Percentiles rank a stretch among this genome's conserved stretches.
Conservation (phyloP, 2,329 filamentous ascomycete species). For the Zymoseptoria pseudotritici region DNA sequence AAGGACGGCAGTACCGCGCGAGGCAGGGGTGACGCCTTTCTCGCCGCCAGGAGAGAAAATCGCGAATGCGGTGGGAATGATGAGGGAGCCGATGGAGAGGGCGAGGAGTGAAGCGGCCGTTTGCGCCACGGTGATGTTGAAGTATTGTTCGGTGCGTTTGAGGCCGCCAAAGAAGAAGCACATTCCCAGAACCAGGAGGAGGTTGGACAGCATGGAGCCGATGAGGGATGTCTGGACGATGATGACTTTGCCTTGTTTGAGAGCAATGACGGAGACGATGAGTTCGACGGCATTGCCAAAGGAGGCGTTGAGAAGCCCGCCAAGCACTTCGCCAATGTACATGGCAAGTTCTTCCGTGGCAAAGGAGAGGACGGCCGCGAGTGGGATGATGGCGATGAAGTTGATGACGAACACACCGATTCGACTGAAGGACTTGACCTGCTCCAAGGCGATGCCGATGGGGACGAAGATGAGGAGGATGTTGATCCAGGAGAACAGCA, state of each 20-base stretch:
- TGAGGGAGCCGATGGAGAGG: constrained; percentile 70
- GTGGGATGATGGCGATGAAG: constrained; percentile 85
- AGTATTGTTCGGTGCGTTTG: constrained; percentile 72
- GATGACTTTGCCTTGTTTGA: constrained; percentile 63
- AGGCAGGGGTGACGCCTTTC: constrained; percentile 39
- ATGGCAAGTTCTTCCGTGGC: constrained; percentile 86
- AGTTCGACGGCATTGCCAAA: constrained; percentile 58
- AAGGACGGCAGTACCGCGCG: constrained; percentile 69
- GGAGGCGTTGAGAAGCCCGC: constrained; percentile 80
- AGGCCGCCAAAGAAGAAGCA: constrained; percentile 85
- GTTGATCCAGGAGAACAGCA: constrained; percentile 82
- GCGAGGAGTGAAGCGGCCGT: constrained; percentile 76
- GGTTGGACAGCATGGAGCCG: constrained; percentile 83
- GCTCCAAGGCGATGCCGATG: constrained; percentile 66
- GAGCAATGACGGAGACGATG: constrained; percentile 69
- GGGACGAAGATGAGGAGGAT: constrained; percentile 71
- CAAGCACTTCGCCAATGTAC: constrained; percentile 70
- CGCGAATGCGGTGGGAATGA: constrained; percentile 84
- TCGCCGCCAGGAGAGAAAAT: constrained; percentile 33
- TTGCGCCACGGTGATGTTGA: constrained; percentile 88
- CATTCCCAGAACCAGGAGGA: constrained; percentile 83
- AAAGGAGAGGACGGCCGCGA: constrained; percentile 79
- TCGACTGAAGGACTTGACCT: constrained; percentile 43
- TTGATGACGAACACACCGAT: constrained; percentile 72
- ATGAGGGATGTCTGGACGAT: constrained; percentile 92